Evolutionary conservation across 2,329 filamentous ascomycete genomes (phyloP), one percentile per base, ranked within the genome.

Genomic region (Phaeosphaeria sp.): DNA sequence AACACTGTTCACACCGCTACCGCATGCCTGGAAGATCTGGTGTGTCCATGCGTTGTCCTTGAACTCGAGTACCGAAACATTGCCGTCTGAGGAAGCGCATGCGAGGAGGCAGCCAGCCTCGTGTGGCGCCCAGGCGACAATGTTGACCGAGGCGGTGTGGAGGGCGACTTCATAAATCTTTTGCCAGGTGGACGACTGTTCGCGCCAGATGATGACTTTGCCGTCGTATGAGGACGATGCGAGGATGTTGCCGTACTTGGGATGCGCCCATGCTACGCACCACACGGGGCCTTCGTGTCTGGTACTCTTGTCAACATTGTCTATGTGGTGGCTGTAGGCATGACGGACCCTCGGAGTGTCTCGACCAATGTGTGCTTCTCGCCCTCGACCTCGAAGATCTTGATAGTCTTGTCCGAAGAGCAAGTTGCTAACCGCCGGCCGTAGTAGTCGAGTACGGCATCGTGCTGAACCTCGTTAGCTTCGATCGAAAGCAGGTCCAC

Each of bases 391-490:
- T 99, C 95, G 76, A 97, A 99, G 76, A 99, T 98, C 83, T 98
- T 98, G 83, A 99, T 96, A 48, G 94, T 98, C 77, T 95, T 93
- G 81, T 99, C 95, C 66, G 94, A 97, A 36, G 93, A 97, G 81
- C 95, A 98, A 66, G 95, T 99, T 63, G 95, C 95, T 70, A 99
- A 88, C 75, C 94, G 90, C 68, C 95, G 89, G 74, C 95, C 95
- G 80, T 98, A 99, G 84, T 98, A 99, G 79, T 99, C 95, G 75
- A 99, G 89, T 66, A 96, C 94, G 65, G 95, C 95, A 86, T 99
- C 95, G 80, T 99, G 95, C 94, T 83, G 72, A 92, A 71, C 42
- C 49, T 72, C 64, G 55, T 75, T 71, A 76, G 68, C 64, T 59
- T 71, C 64, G 46, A 66, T 71, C 50, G 75, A 72, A 48, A 73